Conservation (phyloP, 2,329 filamentous ascomycete species). For the Pleomassaria siparia region DNA sequence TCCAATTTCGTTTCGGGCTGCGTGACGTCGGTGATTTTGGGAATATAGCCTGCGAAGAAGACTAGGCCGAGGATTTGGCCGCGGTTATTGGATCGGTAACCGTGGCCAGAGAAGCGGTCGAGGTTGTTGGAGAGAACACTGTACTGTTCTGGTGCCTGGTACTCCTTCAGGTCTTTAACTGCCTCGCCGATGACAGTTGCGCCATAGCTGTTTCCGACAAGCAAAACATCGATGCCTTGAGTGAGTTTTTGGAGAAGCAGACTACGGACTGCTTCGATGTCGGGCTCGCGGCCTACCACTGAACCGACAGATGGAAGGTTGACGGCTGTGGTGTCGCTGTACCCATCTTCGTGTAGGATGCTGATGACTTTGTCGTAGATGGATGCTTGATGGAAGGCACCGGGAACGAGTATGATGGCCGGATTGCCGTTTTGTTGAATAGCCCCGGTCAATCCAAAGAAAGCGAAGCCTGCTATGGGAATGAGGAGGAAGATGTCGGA, state of each 20-base stretch:
- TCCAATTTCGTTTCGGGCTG: slow-evolving; percentile 13
- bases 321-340: slow-evolving; percentile 15
- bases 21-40: slow-evolving; percentile 21
- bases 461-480: slow-evolving; percentile 1
- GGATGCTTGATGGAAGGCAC: slow-evolving; percentile 25
- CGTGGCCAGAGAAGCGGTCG: neutral
- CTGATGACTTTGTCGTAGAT: slow-evolving; percentile 21
- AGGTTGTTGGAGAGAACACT: neutral
- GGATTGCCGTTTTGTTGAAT: neutral
- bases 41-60: slow-evolving; percentile 24
- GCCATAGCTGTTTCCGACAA: slow-evolving; percentile 34
- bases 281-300: slow-evolving; percentile 15
- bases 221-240: slow-evolving; percentile 21
- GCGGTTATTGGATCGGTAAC: neutral
- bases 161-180: slow-evolving; percentile 17
- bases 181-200: slow-evolving; percentile 29
- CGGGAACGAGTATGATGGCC: slow-evolving; percentile 17
- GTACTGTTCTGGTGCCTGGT: neutral
- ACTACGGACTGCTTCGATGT: slow-evolving; percentile 17
- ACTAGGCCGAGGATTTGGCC: slow-evolving; percentile 24
- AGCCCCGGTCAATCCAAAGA: neutral
- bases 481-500: neutral
- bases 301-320: slow-evolving; percentile 26
- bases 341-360: slow-evolving; percentile 15
- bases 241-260: slow-evolving; percentile 15